Conservation (phyloP, 2,329 filamentous ascomycete genomes). For the Epichloe hybrida region DNA sequence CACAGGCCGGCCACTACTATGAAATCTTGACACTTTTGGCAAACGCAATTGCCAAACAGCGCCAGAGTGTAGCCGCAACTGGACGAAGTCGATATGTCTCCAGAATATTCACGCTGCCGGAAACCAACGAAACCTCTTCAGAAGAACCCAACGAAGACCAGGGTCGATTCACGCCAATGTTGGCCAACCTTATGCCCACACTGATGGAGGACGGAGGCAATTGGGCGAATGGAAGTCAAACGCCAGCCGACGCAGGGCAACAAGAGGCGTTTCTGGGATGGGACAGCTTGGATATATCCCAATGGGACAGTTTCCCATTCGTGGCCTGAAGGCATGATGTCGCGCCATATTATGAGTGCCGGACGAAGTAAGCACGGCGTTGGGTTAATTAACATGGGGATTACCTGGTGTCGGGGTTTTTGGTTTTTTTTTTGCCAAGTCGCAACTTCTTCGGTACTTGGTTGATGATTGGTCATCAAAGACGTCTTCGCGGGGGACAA, state of each 20-base stretch:
- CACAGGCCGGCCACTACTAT: constrained; percentile 43
- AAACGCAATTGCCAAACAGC: constrained; percentile 29
- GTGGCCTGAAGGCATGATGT: neutral
- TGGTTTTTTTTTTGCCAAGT: too few species aligned
- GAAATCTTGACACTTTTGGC: constrained; percentile 37
- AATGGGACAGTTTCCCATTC: constrained; percentile 20
- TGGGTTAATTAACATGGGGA: neutral
- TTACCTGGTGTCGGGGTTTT: too few species aligned
- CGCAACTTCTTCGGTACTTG: too few species aligned
- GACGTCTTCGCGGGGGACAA: neutral
- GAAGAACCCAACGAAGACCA: neutral
- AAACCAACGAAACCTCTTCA: neutral
- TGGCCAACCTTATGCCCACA: neutral
- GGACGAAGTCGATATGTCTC: constrained; percentile 16
- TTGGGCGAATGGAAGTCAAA: constrained; percentile 5
- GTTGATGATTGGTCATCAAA: too few species aligned
- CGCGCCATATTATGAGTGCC: neutral
- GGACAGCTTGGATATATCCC: constrained; percentile 18
- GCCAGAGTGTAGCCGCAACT: constrained; percentile 12
- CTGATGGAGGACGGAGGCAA: constrained; percentile 3
- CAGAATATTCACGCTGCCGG: constrained; percentile 13
- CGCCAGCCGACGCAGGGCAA: constrained; percentile 2
- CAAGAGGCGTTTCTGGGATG: constrained; percentile 13
- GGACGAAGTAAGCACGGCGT: neutral
- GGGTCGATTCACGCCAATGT: neutral